Evolutionary conservation across 345 rosid genomes (phyloP).

Genomic region (Brassica nigra): DNA sequence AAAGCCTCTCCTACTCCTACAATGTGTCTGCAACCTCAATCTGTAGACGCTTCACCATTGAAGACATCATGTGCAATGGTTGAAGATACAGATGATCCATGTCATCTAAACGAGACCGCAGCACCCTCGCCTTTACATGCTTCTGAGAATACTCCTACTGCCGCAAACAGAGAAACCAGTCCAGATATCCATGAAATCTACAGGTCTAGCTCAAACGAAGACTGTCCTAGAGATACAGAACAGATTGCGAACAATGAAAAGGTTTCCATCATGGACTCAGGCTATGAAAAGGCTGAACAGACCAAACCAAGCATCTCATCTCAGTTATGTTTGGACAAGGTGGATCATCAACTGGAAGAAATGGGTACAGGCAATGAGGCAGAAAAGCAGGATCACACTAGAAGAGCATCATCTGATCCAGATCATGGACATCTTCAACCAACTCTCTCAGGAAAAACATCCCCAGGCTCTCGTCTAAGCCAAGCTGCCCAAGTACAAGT

Average conservation of each 20-base stretch:
- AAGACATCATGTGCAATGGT: conserved; percentile 16
- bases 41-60: conserved; percentile 25
- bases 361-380: conserved; percentile 27
- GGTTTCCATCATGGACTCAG: conserved; percentile 26
- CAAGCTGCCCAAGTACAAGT: conserved; percentile 38
- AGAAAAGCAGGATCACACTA: conserved; percentile 26
- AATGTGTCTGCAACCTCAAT: conserved; percentile 34
- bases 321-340: conserved; percentile 33
- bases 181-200: conserved; percentile 32
- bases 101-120: conserved; percentile 17
- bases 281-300: conserved; percentile 29
- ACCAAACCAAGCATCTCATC: conserved; percentile 31
- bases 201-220: conserved; percentile 24
- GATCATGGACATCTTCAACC: conserved; percentile 33
- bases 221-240: conserved; percentile 27
- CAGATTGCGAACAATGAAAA: conserved; percentile 21
- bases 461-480: conserved; percentile 27
- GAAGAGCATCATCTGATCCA: conserved; percentile 19
- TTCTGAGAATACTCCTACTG: conserved; percentile 21
- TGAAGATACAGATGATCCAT: conserved; percentile 32
- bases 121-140: conserved; percentile 18
- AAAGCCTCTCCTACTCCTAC: conserved; percentile 34
- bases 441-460: conserved; percentile 25
- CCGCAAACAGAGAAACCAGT: conserved; percentile 33
- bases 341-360: conserved; percentile 37